Base-by-base conservation (phyloP, 1,284 basidiomycete genomes). In the Earliella scabrosa region DNA sequence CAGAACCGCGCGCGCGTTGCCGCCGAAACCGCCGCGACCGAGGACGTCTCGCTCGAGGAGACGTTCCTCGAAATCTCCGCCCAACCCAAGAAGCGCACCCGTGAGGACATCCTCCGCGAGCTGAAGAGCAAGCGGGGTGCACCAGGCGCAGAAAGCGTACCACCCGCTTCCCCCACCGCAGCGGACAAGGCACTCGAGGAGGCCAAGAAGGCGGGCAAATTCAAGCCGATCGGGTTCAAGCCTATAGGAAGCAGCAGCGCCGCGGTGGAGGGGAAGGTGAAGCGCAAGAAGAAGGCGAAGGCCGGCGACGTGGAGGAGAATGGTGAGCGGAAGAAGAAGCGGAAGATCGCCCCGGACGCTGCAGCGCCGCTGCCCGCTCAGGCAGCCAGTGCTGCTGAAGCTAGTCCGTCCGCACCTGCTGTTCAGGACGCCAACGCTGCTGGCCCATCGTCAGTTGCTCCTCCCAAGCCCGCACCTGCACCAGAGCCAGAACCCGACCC, bases 191-290 rank as follows among this genome's bases (percentile, higher is more conserved):
- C 73, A 18, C 69, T 85, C 16, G 81, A 86, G 60, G 73, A 77
- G 47, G 82, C 78, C 24, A 87, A 85, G 71, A 77, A 79, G 60
- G 73, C 79, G 45, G 83, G 84, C 27, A 93, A 91, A 67, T 94
- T 93, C 72, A 88, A 81, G 65, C 90, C 91, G 5, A 92, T 93
- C 53, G 89, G 89, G 24, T 88, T 85, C 73, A 88, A 84, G 67
- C 85, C 85, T 6, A 81, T 86, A 43, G 82, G 79, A 2, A 20
- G 45, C 14, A 20, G 8, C 9, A 50, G 61, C 11, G 41, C 54
- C 9, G 46, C 50, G 4, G 62, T 56, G 16, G 47, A 58, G 21
- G 66, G 54, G 55, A 74, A 66, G 62, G 64, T 66, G 32, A 71
- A 74, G 61, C 71, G 56, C 57, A 67, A 58, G 58, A 72, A 69